Percentiles rank a stretch among this genome's conserved stretches.
Conservation (phyloP, 164 flowering plant species). For the Hamamelis virginiana region DNA sequence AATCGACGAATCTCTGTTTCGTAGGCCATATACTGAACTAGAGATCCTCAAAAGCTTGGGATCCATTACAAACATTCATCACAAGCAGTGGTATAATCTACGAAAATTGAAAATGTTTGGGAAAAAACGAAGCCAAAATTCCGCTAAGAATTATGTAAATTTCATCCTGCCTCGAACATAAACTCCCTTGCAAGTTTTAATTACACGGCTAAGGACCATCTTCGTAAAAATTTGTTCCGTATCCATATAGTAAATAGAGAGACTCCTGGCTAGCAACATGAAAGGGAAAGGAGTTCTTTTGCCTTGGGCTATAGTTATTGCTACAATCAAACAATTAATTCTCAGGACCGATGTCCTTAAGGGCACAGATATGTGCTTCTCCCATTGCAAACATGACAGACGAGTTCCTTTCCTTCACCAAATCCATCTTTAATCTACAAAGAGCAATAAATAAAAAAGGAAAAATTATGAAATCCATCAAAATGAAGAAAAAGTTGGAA, state of each 20-base stretch:
- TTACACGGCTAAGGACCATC: slow-evolving; percentile 2
- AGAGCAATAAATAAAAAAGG: neutral
- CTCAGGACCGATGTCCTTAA: slow-evolving; percentile 45
- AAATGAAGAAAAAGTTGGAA: too few species aligned
- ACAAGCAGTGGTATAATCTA: too few species aligned
- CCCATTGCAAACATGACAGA: slow-evolving; percentile 37
- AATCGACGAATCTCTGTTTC: too few species aligned
- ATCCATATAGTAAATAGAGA: slow-evolving; percentile 8
- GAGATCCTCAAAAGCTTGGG: too few species aligned
- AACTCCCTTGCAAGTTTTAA: neutral
- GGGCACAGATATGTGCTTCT: slow-evolving; percentile 33
- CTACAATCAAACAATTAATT: slow-evolving; percentile 20
- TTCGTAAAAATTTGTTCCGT: slow-evolving; percentile 6
- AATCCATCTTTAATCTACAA: slow-evolving; percentile 31
- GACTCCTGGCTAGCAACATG: slow-evolving; percentile 4
- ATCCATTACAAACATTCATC: too few species aligned
- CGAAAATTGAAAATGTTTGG: too few species aligned
- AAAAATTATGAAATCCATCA: too few species aligned
- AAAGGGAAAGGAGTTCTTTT: neutral
- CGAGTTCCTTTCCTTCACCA: slow-evolving; percentile 31
- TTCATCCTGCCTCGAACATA: neutral
- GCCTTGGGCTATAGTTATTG: slow-evolving; percentile 11
- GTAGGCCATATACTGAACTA: too few species aligned
- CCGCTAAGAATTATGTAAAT: neutral
- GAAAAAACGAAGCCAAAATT: too few species aligned